phyloP scores from a whole-genome alignment of 257 asterid genomes.

The Capsicum chinense region DNA sequence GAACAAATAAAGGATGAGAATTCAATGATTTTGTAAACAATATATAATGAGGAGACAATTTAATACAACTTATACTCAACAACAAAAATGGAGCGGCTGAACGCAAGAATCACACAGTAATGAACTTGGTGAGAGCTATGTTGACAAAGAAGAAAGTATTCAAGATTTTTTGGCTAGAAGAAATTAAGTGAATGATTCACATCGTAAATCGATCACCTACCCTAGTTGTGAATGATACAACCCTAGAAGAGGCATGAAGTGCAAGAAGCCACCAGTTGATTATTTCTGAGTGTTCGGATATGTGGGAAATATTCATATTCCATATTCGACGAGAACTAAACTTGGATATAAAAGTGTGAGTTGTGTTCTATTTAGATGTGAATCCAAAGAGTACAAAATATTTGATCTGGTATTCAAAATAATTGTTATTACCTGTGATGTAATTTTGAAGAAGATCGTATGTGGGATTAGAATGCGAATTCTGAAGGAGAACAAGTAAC shows the following conservation, averaged over 20 bases:
- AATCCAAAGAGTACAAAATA: slow-evolving; percentile 1
- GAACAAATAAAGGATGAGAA: neutral
- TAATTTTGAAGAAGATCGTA: no score
- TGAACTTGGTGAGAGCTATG: neutral
- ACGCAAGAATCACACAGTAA: neutral
- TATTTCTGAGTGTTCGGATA: neutral
- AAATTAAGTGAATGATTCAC: neutral
- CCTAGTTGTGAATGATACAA: neutral
- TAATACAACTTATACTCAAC: neutral
- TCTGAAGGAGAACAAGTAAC: no score
- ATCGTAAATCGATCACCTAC: neutral
- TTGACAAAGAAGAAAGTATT: neutral
- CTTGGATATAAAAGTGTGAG: neutral
- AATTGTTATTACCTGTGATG: neutral
- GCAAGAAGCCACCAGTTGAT: neutral
- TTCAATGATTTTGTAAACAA: neutral
- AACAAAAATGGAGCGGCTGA: neutral
- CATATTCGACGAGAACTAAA: neutral
- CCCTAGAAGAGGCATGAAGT: neutral
- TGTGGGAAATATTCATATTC: slow-evolving; percentile 10
- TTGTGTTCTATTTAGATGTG: neutral
- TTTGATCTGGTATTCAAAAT: neutral
- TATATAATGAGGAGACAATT: neutral
- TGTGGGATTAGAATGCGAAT: no score
- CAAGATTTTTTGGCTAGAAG: neutral